A percentile compares a stretch with the other conserved stretches of the same genome.
Evolutionary conservation across 768 basidiomycete species (phyloP).

Genomic region (Pleurotus platypus): DNA sequence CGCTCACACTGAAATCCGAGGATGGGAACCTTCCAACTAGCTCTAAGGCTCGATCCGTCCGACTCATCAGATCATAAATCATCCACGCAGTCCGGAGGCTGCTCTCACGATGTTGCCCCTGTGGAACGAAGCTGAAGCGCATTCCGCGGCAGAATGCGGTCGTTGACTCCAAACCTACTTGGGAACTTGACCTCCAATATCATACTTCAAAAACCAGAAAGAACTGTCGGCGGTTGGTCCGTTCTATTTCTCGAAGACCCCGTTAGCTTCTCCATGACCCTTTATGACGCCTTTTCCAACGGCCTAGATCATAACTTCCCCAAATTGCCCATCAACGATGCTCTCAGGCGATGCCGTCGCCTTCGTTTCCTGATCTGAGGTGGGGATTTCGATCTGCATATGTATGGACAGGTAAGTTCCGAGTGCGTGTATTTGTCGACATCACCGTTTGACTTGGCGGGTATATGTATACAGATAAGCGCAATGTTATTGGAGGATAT

Average conservation of each 20-base stretch:
- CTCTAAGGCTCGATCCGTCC: neutral
- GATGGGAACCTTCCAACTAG: neutral
- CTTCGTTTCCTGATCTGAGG: neutral
- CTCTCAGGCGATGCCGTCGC: neutral
- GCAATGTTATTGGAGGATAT: neutral
- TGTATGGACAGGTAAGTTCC: neutral
- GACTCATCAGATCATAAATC: neutral
- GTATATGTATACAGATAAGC: neutral
- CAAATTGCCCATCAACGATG: neutral
- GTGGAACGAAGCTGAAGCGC: slow-evolving; percentile 1
- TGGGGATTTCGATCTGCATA: neutral
- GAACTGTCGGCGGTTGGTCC: neutral
- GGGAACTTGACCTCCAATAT: neutral
- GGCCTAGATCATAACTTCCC: neutral
- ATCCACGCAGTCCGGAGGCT: neutral
- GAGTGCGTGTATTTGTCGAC: neutral
- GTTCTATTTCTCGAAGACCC: neutral
- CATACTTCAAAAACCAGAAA: neutral
- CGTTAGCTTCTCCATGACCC: neutral
- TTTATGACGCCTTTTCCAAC: neutral
- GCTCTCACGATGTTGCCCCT: slow-evolving; percentile 1
- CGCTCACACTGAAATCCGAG: neutral
- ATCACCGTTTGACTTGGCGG: neutral
- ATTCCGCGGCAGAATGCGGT: neutral
- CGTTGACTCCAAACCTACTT: neutral